phyloP scores from a whole-genome alignment of 2,329 filamentous ascomycete species.

The Aspergillus arachidicola region DNA sequence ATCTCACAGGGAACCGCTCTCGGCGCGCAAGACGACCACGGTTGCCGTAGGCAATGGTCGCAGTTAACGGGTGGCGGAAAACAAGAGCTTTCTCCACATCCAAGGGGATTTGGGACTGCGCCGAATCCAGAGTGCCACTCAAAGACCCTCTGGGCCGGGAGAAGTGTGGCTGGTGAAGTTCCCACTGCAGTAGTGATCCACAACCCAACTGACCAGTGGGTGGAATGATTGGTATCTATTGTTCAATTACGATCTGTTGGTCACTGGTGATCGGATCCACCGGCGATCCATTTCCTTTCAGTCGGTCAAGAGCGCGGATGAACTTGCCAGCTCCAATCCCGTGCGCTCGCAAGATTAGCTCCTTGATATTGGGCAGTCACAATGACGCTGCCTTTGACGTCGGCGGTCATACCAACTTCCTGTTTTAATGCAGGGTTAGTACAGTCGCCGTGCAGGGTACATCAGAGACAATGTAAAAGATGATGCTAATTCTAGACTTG shows the following conservation, averaged over 20 bases:
- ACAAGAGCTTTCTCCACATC: conserved; percentile 9
- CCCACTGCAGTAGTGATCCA: not conserved
- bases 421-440: not conserved
- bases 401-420: not conserved
- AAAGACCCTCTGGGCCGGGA: not conserved
- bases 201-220: not conserved
- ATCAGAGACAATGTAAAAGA: not conserved
- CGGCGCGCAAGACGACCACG: not conserved
- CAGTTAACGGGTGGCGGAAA: conserved; percentile 13
- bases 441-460: not conserved
- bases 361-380: conserved; percentile 1
- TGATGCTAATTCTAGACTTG: not conserved
- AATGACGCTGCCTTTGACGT: conserved; percentile 9
- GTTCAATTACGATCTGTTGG: not conserved
- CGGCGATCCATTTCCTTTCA: not conserved
- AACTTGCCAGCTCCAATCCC: not conserved
- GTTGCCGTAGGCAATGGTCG: conserved; percentile 3
- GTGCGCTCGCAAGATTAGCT: not conserved
- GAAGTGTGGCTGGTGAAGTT: conserved; percentile 1
- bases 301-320: conserved; percentile 1
- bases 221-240: not conserved
- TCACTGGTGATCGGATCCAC: not conserved
- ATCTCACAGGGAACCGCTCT: not conserved
- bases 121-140: not conserved
- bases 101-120: not conserved